Evolutionary conservation across 495 filamentous ascomycete genomes (phyloP).

Genomic region (Daldinia grandis): DNA sequence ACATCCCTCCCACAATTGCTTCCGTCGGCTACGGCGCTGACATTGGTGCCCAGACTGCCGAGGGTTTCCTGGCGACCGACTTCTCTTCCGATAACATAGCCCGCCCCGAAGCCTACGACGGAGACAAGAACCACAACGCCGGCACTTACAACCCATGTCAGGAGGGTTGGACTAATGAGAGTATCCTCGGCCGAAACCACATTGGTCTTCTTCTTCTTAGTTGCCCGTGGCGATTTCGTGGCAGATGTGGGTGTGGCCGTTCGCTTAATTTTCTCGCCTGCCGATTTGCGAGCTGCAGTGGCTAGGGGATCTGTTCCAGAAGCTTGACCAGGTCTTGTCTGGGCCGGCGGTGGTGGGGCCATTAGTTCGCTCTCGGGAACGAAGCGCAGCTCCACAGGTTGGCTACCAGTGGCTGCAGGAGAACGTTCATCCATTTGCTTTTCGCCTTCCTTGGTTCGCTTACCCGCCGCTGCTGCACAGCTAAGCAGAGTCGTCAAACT

Average conservation of each 20-base stretch:
- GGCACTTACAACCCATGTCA: conserved; percentile 92
- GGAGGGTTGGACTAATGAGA: conserved; percentile 72
- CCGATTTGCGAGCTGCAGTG: conserved; percentile 37
- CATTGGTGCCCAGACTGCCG: conserved; percentile 49
- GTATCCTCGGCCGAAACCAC: conserved; percentile 44
- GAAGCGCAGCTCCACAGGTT: conserved; percentile 65
- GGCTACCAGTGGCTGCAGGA: conserved; percentile 52
- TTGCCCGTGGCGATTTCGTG: conserved; percentile 49
- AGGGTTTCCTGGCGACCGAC: conserved; percentile 72
- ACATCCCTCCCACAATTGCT: conserved; percentile 55
- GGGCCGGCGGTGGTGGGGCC: conserved; percentile 45
- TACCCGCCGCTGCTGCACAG: conserved; percentile 86
- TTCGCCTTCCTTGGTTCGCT: conserved; percentile 71
- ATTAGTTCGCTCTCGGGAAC: conserved; percentile 80
- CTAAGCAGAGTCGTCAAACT: conserved; percentile 94
- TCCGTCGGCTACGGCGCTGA: conserved; percentile 44
- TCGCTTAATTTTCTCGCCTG: conserved; percentile 62
- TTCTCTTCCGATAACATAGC: conserved; percentile 87
- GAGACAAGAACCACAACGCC: conserved; percentile 92
- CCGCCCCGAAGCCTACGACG: conserved; percentile 91
- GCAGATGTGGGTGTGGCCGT: conserved; percentile 49
- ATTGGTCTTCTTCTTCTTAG: conserved; percentile 64
- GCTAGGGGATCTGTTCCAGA: conserved; percentile 18
- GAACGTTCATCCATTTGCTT: conserved; percentile 40
- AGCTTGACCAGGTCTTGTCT: conserved; percentile 39